Percentiles rank a stretch among this genome's conserved stretches.
Evolutionary conservation across 2,329 filamentous ascomycete genomes (phyloP).

Genomic region (Neophaeococcomyces aloes): DNA sequence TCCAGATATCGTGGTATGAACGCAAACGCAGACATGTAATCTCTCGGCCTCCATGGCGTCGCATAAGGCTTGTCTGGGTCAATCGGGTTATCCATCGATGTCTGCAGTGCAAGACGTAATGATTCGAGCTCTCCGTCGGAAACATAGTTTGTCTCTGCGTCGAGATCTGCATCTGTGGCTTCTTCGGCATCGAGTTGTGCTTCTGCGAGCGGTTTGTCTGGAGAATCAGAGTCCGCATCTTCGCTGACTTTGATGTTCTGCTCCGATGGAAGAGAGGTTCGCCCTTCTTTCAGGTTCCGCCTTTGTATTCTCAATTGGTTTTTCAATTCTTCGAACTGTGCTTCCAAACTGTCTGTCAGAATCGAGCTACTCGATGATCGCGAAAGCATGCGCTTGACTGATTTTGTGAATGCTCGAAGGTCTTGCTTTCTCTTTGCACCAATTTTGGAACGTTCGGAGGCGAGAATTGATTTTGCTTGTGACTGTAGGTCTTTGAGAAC

Average conservation of each 20-base stretch:
- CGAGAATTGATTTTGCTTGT: conserved; percentile 52
- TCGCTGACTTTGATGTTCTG: conserved; percentile 19
- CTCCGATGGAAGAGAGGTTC: conserved; percentile 12
- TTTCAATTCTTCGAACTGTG: conserved; percentile 45
- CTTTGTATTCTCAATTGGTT: conserved; percentile 35
- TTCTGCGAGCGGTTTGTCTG: conserved; percentile 10
- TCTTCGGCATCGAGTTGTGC: conserved; percentile 5
- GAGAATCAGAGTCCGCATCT: conserved; percentile 5
- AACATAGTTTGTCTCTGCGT: conserved; percentile 32
- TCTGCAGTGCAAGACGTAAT: conserved; percentile 47
- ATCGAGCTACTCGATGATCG: conserved; percentile 38
- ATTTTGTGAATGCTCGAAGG: conserved; percentile 60
- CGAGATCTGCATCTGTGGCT: conserved; percentile 30
- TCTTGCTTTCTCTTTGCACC: conserved; percentile 64
- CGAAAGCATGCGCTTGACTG: conserved; percentile 53
- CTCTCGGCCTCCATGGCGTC: conserved; percentile 79
- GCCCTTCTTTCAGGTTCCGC: conserved; percentile 15
- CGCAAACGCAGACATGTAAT: conserved; percentile 83
- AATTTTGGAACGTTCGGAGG: conserved; percentile 43
- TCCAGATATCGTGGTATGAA: conserved; percentile 94
- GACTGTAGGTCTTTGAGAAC: conserved; percentile 45
- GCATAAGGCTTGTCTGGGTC: conserved; percentile 72
- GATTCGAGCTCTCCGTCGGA: conserved; percentile 38
- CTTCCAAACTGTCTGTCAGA: conserved; percentile 40
- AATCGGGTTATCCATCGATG: conserved; percentile 63